Conservation (phyloP, 768 basidiomycete species). For the Kwoniella dendrophila region DNA sequence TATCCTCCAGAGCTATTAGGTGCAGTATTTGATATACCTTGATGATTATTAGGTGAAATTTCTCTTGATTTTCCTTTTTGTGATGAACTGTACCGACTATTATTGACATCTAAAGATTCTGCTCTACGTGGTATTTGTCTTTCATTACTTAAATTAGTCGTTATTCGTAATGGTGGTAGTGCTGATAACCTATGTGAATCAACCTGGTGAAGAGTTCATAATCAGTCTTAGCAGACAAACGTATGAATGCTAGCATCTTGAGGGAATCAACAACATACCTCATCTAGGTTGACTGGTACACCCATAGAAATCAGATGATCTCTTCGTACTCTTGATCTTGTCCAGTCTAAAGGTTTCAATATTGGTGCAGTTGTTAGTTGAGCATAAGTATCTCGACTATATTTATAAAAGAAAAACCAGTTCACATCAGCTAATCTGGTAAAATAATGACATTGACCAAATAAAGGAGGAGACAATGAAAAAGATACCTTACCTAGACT, state of each 20-base stretch:
- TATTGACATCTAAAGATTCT: conserved; percentile 22
- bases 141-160: conserved; percentile 62
- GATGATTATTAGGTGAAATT: conserved; percentile 57
- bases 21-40: conserved; percentile 51
- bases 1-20: conserved; percentile 32
- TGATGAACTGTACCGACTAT: conserved; percentile 16
- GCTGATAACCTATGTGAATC: conserved; percentile 49
- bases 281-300: conserved; percentile 92
- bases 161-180: conserved; percentile 78
- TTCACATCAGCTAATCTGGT: not conserved
- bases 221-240: not conserved
- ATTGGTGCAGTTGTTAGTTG: conserved; percentile 71
- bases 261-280: conserved; percentile 60
- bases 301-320: conserved; percentile 90
- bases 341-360: conserved; percentile 89
- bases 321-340: conserved; percentile 81
- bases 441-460: not conserved
- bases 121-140: conserved; percentile 10
- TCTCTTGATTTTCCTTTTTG: conserved; percentile 59
- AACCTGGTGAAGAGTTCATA: conserved; percentile 35
- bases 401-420: not conserved
- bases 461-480: not conserved
- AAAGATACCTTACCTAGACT: conserved; percentile 66
- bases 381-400: conserved; percentile 77
- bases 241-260: not conserved